Evolutionary conservation across 768 basidiomycete species (phyloP), one percentile per base, ranked within the genome.

Genomic region (Amanita muscaria): DNA sequence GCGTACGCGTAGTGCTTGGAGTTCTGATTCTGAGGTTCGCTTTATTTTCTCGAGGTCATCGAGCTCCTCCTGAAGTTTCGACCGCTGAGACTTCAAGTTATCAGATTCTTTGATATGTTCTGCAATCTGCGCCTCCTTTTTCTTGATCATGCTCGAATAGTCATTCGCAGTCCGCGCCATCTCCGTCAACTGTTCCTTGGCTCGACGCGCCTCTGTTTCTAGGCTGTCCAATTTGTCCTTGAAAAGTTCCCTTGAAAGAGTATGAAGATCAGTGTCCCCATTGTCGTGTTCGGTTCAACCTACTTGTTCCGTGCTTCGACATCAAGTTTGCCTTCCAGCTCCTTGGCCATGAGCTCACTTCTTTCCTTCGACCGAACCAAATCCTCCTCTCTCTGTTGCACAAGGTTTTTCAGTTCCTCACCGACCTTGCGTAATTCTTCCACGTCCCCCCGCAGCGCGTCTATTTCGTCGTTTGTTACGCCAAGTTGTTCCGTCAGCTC

Each of bases 351-450:
- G 12, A 63, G 44, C 38, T 91, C 88, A 57, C 79, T 76, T 37
- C 88, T 74, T 50, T 92, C 87, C 60, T 82, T 89, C 1, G 80
- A 65, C 37, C 88, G 71, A 10, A 65, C 55, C 43, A 90, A 62
- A 51, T 92, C 88, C 55, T 93, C 86, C 49, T 90, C 86, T n/a
- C 83, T 80, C 51, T 87, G 78, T 21, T 70, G 53, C 3, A 84
- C 73, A 39, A 84, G 64, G 47, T 74, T 78, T 58, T 79, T 74
- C 24, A 89, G 68, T 42, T 90, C 86, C 40, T 83, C 83, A 8
- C 76, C 69, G 35, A 77, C 62, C 53, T 77, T 80, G 50, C 74
- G 73, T 7, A 90, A 63, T 27, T 79, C 75, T 18, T 81, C 77
- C 45, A 78, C 69, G 47, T 81, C 77, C 6, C 54, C 65, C 27